A percentile compares a stretch with the other conserved stretches of the same genome.
phyloP scores from a whole-genome alignment of 2,329 filamentous ascomycete species.

The Fusarium staphyleae region DNA sequence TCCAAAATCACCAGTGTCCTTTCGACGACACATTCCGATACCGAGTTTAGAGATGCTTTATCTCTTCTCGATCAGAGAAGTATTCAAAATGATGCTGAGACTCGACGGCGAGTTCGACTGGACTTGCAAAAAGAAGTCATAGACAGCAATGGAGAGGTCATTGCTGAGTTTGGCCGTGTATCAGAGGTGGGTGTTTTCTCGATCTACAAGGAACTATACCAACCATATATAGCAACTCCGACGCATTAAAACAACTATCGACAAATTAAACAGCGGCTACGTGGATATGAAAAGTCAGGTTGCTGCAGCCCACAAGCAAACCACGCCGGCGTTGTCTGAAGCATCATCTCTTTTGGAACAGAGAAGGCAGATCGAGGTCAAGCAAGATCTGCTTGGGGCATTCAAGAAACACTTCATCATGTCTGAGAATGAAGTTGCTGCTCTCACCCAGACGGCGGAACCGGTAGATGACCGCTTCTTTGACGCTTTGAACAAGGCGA shows the following conservation, averaged over 20 bases:
- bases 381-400: constrained; percentile 77
- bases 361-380: constrained; percentile 76
- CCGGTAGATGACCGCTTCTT: constrained; percentile 90
- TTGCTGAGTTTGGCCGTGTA: constrained; percentile 87
- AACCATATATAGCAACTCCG: constrained; percentile 74
- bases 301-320: constrained; percentile 75
- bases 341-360: constrained; percentile 76
- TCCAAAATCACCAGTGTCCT: constrained; percentile 85
- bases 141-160: constrained; percentile 87
- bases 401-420: constrained; percentile 86
- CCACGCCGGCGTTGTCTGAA: constrained; percentile 77
- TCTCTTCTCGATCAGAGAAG: constrained; percentile 76
- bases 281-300: constrained; percentile 82
- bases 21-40: constrained; percentile 90
- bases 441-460: constrained; percentile 78
- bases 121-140: constrained; percentile 93
- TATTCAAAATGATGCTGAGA: constrained; percentile 77
- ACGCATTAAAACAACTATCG: constrained; percentile 80
- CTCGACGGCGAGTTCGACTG: constrained; percentile 78
- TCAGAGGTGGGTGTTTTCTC: constrained; percentile 72
- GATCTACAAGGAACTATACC: constrained; percentile 11
- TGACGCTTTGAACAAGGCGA: constrained; percentile 75
- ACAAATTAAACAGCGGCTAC: constrained; percentile 80
- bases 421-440: constrained; percentile 78
- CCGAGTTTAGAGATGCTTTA: constrained; percentile 87